Percentiles rank a stretch among this genome's conserved stretches.
phyloP scores from a whole-genome alignment of 495 filamentous ascomycete species.

The Aspergillus incahuasiensis region DNA sequence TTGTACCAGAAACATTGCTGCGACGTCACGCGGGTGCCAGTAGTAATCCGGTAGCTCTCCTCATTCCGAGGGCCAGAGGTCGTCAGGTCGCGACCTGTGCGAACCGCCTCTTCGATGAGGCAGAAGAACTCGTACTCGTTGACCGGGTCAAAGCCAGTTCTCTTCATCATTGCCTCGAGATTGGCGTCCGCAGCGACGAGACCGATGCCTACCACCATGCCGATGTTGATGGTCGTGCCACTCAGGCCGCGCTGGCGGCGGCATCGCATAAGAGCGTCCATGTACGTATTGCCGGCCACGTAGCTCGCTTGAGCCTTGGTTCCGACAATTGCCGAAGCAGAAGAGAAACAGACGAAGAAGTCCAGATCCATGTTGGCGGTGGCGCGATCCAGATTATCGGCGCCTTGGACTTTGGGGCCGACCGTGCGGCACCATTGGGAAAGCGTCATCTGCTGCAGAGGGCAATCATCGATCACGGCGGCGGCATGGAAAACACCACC shows the following conservation, averaged over 20 bases:
- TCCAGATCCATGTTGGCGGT: not conserved
- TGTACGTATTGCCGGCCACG: not conserved
- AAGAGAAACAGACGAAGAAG: not conserved
- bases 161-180: too few species aligned
- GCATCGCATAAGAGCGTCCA: not conserved
- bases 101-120: not conserved
- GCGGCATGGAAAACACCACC: too few species aligned
- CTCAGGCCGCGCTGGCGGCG: not conserved
- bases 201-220: not conserved
- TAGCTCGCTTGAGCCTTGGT: not conserved
- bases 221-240: not conserved
- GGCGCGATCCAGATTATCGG: not conserved
- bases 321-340: not conserved
- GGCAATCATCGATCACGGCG: too few species aligned
- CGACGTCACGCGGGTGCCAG: too few species aligned
- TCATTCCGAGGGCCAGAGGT: too few species aligned
- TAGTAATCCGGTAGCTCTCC: too few species aligned
- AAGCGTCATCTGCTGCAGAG: too few species aligned
- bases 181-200: too few species aligned
- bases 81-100: too few species aligned
- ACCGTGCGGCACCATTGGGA: too few species aligned
- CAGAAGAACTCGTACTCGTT: not conserved
- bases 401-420: not conserved
- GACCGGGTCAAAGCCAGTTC: not conserved
- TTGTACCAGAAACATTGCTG: too few species aligned